Percentiles rank a stretch among this genome's conserved stretches.
Evolutionary conservation across 371 early-diverging fungal species (phyloP).

Genomic region (Mortierella sp.): DNA sequence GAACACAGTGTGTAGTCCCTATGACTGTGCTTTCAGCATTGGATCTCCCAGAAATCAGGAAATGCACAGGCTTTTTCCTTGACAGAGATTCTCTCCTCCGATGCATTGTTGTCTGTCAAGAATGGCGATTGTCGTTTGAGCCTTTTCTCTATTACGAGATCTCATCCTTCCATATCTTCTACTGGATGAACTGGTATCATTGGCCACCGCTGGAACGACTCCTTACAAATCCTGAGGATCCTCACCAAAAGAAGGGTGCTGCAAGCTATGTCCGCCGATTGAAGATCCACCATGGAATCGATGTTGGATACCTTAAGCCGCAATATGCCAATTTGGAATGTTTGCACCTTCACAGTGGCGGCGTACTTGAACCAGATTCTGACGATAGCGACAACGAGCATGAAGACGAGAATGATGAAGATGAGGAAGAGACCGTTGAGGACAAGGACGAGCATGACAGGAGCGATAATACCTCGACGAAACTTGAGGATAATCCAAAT

Average conservation of each 20-base stretch:
- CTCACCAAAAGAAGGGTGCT: too few relatives aligned
- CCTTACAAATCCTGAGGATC: too few relatives aligned
- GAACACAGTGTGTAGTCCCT: too few relatives aligned
- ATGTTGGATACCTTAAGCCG: neutral
- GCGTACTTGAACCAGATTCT: neutral
- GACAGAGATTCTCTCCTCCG: neutral
- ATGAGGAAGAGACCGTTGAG: too few relatives aligned
- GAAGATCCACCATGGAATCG: neutral
- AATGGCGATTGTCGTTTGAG: conserved; percentile 1
- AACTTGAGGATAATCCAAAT: neutral
- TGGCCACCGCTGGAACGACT: too few relatives aligned
- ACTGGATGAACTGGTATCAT: too few relatives aligned
- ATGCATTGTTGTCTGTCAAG: conserved; percentile 2
- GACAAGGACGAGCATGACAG: too few relatives aligned
- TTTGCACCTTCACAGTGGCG: neutral
- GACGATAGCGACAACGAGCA: too few relatives aligned
- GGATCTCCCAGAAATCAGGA: neutral
- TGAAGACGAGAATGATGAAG: too few relatives aligned
- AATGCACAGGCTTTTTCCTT: neutral
- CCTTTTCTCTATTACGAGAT: neutral
- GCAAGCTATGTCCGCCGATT: conserved; percentile 3
- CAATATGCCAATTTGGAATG: neutral
- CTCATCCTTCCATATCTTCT: neutral
- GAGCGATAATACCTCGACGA: too few relatives aligned
- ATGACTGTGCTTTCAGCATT: too few relatives aligned